A percentile compares a stretch with the other conserved stretches of the same genome.
Evolutionary conservation across 306 rosid species (phyloP).

Genomic region (Oxytropis ochrocephala): DNA sequence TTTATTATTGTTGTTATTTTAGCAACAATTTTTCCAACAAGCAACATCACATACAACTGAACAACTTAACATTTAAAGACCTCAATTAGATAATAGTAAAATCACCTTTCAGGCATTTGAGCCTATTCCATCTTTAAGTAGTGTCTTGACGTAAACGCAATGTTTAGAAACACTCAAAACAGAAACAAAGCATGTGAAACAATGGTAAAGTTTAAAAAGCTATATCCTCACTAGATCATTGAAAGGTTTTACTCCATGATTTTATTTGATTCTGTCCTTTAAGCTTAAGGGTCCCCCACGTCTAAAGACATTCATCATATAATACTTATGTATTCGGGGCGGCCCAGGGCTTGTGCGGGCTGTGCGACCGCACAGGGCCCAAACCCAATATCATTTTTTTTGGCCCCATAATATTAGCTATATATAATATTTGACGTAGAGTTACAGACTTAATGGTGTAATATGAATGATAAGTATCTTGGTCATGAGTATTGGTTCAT

Average conservation of each 20-base stretch:
- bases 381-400: too few species aligned
- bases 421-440: too few species aligned
- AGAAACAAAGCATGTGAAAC: background rate
- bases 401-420: too few species aligned
- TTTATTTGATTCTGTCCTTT: background rate
- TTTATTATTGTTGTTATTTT: too few species aligned
- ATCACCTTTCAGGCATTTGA: background rate
- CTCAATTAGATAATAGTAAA: background rate
- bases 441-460: too few species aligned
- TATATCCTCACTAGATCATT: background rate
- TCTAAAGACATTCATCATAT: background rate
- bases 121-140: background rate
- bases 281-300: background rate
- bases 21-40: too few species aligned
- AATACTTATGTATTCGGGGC: background rate
- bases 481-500: too few species aligned
- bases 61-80: background rate
- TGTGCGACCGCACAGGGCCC: too few species aligned
- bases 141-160: constrained; percentile 5
- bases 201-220: background rate
- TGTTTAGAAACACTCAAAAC: background rate
- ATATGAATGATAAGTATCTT: too few species aligned
- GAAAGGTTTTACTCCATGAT: background rate
- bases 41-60: too few species aligned
- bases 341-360: too few species aligned